A percentile compares a stretch with the other conserved stretches of the same genome.
Conservation (phyloP, 148 eudicot genomes). For the Suaeda aralocaspica region DNA sequence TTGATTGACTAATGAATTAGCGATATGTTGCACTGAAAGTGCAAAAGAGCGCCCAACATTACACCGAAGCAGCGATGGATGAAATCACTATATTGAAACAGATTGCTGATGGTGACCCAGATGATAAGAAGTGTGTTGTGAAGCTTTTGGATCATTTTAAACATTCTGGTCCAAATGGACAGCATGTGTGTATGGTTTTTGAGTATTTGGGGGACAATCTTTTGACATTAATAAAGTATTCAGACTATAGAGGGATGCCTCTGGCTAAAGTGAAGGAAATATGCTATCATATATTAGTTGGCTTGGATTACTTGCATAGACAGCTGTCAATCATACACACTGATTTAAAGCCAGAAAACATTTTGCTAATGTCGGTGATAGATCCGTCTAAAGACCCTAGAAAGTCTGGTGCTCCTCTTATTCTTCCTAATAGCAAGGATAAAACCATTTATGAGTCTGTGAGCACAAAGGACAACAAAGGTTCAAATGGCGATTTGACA, state of each 20-base stretch:
- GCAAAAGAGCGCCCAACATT: slow-evolving; percentile 97
- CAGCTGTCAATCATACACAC: slow-evolving; percentile 90
- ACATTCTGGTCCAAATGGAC: slow-evolving; percentile 97
- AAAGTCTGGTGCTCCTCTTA: slow-evolving; percentile 58
- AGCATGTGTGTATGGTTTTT: slow-evolving; percentile 98
- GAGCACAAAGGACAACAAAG: slow-evolving; percentile 46
- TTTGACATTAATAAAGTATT: slow-evolving; percentile 78
- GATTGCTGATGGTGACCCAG: slow-evolving; percentile 86
- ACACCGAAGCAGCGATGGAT: slow-evolving; percentile 97
- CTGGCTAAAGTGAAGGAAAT: slow-evolving; percentile 80
- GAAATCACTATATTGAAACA: slow-evolving; percentile 86
- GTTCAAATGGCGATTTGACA: slow-evolving; percentile 58
- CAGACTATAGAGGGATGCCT: slow-evolving; percentile 81
- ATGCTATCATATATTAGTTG: slow-evolving; percentile 67
- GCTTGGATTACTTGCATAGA: slow-evolving; percentile 91
- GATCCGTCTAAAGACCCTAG: slow-evolving; percentile 75
- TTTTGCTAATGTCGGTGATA: slow-evolving; percentile 70
- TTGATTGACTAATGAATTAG: slow-evolving; percentile 30
- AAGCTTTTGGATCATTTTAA: slow-evolving; percentile 94
- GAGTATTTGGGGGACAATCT: slow-evolving; percentile 98
- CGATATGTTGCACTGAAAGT: slow-evolving; percentile 90
- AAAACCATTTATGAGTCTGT: slow-evolving; percentile 51
- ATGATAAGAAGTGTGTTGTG: slow-evolving; percentile 85
- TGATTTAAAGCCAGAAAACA: slow-evolving; percentile 91
- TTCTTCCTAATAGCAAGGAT: slow-evolving; percentile 53